Base-by-base conservation (phyloP, 345 rosid species). In the Clausena lansium region DNA sequence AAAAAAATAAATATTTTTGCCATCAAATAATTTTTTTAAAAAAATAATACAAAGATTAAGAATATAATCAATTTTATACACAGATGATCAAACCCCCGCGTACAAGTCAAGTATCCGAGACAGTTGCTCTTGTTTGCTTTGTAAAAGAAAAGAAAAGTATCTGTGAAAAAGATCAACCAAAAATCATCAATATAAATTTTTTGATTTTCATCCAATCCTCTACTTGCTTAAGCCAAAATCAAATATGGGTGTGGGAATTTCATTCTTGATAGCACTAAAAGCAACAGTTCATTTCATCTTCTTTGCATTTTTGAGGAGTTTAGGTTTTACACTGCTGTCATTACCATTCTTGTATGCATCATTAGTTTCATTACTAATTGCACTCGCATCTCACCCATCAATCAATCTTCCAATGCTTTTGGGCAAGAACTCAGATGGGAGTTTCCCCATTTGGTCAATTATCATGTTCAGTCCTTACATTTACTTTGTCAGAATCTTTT, bases 371-470 rank as follows among this genome's bases (percentile, higher is more conserved):
- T 54, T 81, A 1, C 81, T 89, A 2, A 67, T 86, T 22, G 79
- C 87, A 6, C 27, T 86, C 13, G 88, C 89, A 52, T 77, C 90
- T n/a, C 90, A 81, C 38, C 89, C 88, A 4, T 84, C 67, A 28
- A 81, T 87, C 82, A 77, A 89, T 67, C 84, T 87, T 30, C 90
- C 90, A 13, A 71, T 81, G 82, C 88, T 92, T 65, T 75, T 92
- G 68, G 90, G 91, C 25, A 92, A 90, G 83, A 84, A 76, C 63
- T 79, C 85, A 47, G 93, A 92, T 83, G 97, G 94, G 77, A 76
- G 80, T 33, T 85, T 92, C 47, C 92, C 94, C 4, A 71, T 89
- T 70, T 90, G 91, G 91, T 86, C 97, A 0, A 7, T 62, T 8
- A 30, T 92, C 76, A 74, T 92, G 81, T 92, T 90, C 75, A 63